Conservation (phyloP, 768 basidiomycete genomes). For the Ramaria rubella region DNA sequence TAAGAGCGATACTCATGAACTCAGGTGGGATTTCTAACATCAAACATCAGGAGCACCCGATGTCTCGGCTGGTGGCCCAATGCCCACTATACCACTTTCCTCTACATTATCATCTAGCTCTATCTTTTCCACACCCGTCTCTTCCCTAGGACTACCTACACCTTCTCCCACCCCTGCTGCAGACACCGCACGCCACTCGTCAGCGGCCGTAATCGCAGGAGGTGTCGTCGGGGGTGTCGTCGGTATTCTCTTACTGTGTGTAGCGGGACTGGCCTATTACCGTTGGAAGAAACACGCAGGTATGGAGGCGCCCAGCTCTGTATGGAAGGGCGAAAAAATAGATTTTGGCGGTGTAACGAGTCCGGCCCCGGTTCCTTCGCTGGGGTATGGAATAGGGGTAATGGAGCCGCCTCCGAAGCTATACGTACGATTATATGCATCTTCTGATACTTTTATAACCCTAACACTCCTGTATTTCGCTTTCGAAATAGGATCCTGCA, state of each 20-base stretch:
- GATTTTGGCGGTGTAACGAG: constrained; percentile 12
- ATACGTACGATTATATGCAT: constrained; percentile 10
- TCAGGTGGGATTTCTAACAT: no score
- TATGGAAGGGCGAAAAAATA: not conserved
- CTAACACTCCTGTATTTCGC: not conserved
- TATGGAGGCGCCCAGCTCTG: not conserved
- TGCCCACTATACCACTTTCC: not conserved
- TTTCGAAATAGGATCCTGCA: constrained; percentile 26
- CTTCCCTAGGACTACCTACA: not conserved
- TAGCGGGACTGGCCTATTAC: constrained; percentile 23
- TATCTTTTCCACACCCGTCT: not conserved
- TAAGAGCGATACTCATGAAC: no score
- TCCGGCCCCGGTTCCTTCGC: constrained; percentile 18
- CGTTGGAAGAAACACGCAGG: constrained; percentile 3
- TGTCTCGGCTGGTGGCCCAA: no score
- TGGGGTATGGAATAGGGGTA: not conserved
- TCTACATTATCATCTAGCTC: not conserved
- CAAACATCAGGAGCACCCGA: no score
- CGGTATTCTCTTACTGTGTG: not conserved
- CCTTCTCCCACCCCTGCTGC: not conserved
- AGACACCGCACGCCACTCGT: not conserved
- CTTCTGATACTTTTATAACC: not conserved
- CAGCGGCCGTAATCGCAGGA: constrained; percentile 57
- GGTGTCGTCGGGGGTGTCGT: constrained; percentile 48
- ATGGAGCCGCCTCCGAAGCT: constrained; percentile 22